Base-by-base conservation (phyloP, 2,329 filamentous ascomycete species). In the Biscogniauxia sp. region DNA sequence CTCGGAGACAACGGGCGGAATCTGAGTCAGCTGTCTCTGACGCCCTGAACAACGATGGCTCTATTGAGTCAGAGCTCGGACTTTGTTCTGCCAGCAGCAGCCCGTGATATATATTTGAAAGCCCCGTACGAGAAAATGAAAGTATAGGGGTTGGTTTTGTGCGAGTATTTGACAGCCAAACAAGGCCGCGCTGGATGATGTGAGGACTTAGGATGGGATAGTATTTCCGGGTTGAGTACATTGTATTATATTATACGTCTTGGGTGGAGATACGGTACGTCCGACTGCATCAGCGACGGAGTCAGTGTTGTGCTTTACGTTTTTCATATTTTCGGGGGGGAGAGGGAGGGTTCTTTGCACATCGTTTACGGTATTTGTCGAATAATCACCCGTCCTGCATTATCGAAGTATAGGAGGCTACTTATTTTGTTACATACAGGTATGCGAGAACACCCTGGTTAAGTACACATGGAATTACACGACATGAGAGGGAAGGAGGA, bases 11-110 rank as follows among this genome's bases (percentile, higher is more conserved):
- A 53, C 65, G 69, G 32, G 65, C 67, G 5, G 62, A 66, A 56
- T 70, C 69, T 9, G 68, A 70, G 53, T 65, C 67, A 2, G 60
- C 63, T 25, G 54, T 65, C 15, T 7, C 55, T 51, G 26, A n/a
- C 20, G 7, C 4, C n/a, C 52, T 45, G 7, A 52, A 56, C 20
- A 25, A 45, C 13, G 55, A 53, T 19, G n/a, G 13, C 51, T 20
- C 37, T n/a, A 45, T 63, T 2, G 61, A 68, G 53, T 45, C 54
- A 26, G 69, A 69, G 15, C 66, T 69, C 20, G 64, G 68, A 9
- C 64, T 61, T 5, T 32, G 55, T 55, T 66, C 66, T 20, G 61
- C 60, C 8, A 55, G 15, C 23, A 66, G 58, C 59, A 56, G 58
- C 32, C 53, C 61, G 17, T 64, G 57, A 61, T 11, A 23, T 32